These are phyloP conservation scores for Graphilbum fragrans DNA, from an alignment of 2,329 filamentous ascomycete genomes.

Conservation along the genomic window DNA sequence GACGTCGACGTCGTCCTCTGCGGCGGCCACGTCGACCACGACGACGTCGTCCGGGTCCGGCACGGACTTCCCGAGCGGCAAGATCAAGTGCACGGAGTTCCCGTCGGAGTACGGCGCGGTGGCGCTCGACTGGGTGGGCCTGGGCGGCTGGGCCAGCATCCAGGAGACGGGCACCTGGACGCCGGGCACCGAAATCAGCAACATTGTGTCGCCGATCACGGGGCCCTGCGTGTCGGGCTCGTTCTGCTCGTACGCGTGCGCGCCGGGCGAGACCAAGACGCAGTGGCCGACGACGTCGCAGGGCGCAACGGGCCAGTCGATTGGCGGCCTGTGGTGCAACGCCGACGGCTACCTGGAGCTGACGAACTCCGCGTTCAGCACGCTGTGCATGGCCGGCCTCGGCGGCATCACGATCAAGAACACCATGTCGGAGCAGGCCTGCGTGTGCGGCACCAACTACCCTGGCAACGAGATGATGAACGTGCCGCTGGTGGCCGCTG, in stretches of 20 bases:
- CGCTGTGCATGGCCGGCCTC: conserved; percentile 63
- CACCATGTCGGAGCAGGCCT: conserved; percentile 51
- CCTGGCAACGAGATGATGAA: conserved; percentile 85
- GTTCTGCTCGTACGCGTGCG: conserved; percentile 91
- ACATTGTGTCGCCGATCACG: conserved; percentile 50
- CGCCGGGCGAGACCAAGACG: conserved; percentile 80
- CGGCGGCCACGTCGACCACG: background rate
- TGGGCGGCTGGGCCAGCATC: conserved; percentile 70
- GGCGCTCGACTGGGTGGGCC: conserved; percentile 51
- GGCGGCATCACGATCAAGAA: conserved; percentile 65
- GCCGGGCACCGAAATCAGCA: conserved; percentile 42
- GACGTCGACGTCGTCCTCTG: background rate
- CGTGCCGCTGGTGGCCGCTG: conserved; percentile 53
- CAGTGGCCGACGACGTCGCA: conserved; percentile 71
- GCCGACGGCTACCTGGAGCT: conserved; percentile 59
- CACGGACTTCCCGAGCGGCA: conserved; percentile 62
- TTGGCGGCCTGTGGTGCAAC: conserved; percentile 81
- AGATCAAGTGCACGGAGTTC: conserved; percentile 59
- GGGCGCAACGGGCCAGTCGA: conserved; percentile 68
- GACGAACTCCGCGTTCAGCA: conserved; percentile 54
- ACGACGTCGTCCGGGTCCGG: conserved; percentile 21
- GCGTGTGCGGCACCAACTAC: conserved; percentile 92
- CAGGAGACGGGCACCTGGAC: conserved; percentile 46
- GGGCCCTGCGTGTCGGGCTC: conserved; percentile 49
- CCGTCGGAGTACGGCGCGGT: conserved; percentile 74